A percentile compares a stretch with the other conserved stretches of the same genome.
Conservation (phyloP, 1,284 basidiomycete genomes). For the Heterobasidion annosum region DNA sequence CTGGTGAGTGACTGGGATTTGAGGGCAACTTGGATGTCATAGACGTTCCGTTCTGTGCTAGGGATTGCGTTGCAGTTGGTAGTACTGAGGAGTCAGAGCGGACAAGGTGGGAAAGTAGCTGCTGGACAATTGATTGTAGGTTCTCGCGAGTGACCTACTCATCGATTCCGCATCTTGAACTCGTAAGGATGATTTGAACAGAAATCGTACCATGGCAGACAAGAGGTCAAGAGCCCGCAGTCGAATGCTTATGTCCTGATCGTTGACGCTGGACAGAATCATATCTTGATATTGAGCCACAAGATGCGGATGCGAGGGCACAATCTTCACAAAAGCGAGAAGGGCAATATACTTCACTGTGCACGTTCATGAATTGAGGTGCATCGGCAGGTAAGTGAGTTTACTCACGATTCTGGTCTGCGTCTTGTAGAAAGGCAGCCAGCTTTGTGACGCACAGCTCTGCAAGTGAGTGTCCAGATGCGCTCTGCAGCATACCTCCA, state of each 20-base stretch:
- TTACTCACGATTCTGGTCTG: slow-evolving; percentile 85
- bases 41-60: slow-evolving; percentile 40
- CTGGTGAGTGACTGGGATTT: slow-evolving; percentile 57
- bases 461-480: slow-evolving; percentile 77
- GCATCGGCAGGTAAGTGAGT: background rate
- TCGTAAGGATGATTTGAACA: slow-evolving; percentile 1
- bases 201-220: slow-evolving; percentile 73
- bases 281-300: slow-evolving; percentile 90
- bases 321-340: slow-evolving; percentile 92
- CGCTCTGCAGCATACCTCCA: slow-evolving; percentile 87
- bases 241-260: slow-evolving; percentile 92
- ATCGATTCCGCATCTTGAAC: slow-evolving; percentile 2
- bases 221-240: slow-evolving; percentile 93
- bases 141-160: slow-evolving; percentile 72
- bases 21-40: slow-evolving; percentile 27
- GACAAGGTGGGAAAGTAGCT: slow-evolving; percentile 80
- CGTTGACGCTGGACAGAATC: slow-evolving; percentile 85
- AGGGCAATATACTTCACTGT: slow-evolving; percentile 95
- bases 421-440: slow-evolving; percentile 84
- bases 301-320: slow-evolving; percentile 86
- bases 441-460: slow-evolving; percentile 90
- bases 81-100: slow-evolving; percentile 43
- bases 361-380: background rate
- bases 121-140: slow-evolving; percentile 82
- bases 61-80: slow-evolving; percentile 53